Base-by-base conservation (phyloP, 495 filamentous ascomycete genomes). In the Neurospora sp. region DNA sequence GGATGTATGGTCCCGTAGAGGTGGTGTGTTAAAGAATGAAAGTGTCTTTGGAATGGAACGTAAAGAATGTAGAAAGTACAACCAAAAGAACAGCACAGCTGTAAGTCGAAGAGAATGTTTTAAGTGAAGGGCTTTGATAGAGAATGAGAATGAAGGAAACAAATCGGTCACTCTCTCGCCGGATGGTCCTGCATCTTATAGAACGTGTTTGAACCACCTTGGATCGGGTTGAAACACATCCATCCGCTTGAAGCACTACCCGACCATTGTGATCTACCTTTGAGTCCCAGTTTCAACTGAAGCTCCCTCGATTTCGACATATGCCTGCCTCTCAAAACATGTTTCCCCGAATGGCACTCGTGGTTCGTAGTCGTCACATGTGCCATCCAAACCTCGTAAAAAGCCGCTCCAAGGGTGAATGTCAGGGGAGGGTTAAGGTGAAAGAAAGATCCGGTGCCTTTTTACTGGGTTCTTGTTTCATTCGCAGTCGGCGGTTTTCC, bases 1-100 rank as follows among this genome's bases (percentile, higher is more conserved):
- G 12, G 46, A 42, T 74, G 8, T 38, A n/a, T 27, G 11, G 7
- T 37, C 8, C 31, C 3, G 18, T 73, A 59, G 35, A 42, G 35
- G 35, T 35, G 20, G 16, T 41, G 16, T 41, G 23, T 18, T 39
- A 54, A 12, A 42, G n/a, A 72, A 76, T 69, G 31, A 66, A 11
- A 16, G 23, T 31, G 10, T 70, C n/a, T 74, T 18, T 12, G 7
- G 42, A 70, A 70, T 70, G 48, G 16, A 42, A 72, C 44, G 23
- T 31, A 71, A 8, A 73, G 39, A 59, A 44, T 70, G 39, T 38
- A 75, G n/a, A 72, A 46, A 69, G 39, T 18, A 54, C 5, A 10
- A 62, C 7, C 41, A 76, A 54, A 74, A 75, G 39, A 76, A 76
- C 75, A 80, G 79, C 75, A 74, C 76, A 75, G 79, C 78, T 79